These are phyloP conservation scores for Eucalyptus cloeziana DNA, from an alignment of 345 rosid species.

Conservation along the genomic window DNA sequence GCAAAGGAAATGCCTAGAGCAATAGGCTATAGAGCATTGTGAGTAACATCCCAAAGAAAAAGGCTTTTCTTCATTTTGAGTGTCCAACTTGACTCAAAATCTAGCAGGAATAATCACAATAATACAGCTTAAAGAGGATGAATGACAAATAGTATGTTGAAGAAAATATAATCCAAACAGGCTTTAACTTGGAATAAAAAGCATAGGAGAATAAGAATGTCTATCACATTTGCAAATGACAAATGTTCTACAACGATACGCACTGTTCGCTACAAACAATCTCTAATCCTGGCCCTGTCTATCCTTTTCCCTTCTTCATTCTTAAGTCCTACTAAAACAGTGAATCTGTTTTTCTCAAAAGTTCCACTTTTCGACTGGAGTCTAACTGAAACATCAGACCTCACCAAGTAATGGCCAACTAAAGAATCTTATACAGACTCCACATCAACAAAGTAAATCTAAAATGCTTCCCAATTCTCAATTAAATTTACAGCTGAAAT, in stretches of 20 bases:
- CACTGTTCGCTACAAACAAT: neutral
- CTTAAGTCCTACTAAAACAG: neutral
- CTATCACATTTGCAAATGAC: neutral
- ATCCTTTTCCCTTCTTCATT: neutral
- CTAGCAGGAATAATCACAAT: neutral
- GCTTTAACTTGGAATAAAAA: neutral
- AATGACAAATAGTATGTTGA: neutral
- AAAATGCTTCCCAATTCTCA: neutral
- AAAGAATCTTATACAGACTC: neutral
- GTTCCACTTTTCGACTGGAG: neutral
- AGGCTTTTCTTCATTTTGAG: neutral
- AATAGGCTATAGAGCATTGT: neutral
- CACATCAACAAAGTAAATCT: neutral
- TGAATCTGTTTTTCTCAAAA: neutral
- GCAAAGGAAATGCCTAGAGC: neutral
- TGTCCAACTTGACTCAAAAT: neutral
- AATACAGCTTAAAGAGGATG: neutral
- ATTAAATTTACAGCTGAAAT: neutral
- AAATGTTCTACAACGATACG: neutral
- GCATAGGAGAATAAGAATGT: neutral
- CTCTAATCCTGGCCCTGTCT: neutral
- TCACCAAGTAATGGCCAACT: neutral
- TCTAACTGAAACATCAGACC: neutral
- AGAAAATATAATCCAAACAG: neutral
- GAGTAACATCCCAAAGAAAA: neutral